These are phyloP conservation scores for Paraconiothyrium sp. DNA, from an alignment of 2,329 filamentous ascomycete species.

Conservation along the genomic window DNA sequence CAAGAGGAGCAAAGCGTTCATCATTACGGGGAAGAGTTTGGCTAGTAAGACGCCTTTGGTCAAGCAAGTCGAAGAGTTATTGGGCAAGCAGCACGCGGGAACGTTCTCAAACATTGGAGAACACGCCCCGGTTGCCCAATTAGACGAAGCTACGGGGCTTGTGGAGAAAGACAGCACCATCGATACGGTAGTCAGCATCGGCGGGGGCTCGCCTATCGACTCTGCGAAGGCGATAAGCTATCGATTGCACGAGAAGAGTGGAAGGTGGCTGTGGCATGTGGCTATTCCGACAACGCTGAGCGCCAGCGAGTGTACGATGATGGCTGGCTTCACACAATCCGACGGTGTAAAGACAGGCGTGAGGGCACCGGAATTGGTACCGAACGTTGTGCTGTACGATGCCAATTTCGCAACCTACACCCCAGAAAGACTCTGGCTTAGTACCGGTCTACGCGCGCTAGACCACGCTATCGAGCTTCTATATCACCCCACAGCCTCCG, in stretches of 20 bases:
- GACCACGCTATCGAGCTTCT: slow-evolving; percentile 66
- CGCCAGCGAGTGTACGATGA: slow-evolving; percentile 65
- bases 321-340: slow-evolving; percentile 61
- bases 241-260: slow-evolving; percentile 45
- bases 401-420: slow-evolving; percentile 61
- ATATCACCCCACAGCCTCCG: slow-evolving; percentile 62
- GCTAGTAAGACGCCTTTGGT: slow-evolving; percentile 64
- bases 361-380: slow-evolving; percentile 53
- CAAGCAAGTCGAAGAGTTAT: slow-evolving; percentile 59
- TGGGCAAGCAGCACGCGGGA: slow-evolving; percentile 60
- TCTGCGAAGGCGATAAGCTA: slow-evolving; percentile 50
- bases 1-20: slow-evolving; percentile 63
- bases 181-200: slow-evolving; percentile 65
- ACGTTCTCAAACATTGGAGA: slow-evolving; percentile 66
- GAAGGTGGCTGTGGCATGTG: slow-evolving; percentile 50
- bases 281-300: slow-evolving; percentile 54
- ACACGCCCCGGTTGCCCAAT: slow-evolving; percentile 64
- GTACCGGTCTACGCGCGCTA: slow-evolving; percentile 63
- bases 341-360: slow-evolving; percentile 62
- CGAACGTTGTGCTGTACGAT: slow-evolving; percentile 64
- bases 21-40: slow-evolving; percentile 65
- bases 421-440: slow-evolving; percentile 59
- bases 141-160: slow-evolving; percentile 61
- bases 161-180: slow-evolving; percentile 57
- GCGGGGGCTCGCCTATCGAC: slow-evolving; percentile 66